Evolutionary conservation across 805 yeast genomes (phyloP).

Genomic region (Candida adriatica): DNA sequence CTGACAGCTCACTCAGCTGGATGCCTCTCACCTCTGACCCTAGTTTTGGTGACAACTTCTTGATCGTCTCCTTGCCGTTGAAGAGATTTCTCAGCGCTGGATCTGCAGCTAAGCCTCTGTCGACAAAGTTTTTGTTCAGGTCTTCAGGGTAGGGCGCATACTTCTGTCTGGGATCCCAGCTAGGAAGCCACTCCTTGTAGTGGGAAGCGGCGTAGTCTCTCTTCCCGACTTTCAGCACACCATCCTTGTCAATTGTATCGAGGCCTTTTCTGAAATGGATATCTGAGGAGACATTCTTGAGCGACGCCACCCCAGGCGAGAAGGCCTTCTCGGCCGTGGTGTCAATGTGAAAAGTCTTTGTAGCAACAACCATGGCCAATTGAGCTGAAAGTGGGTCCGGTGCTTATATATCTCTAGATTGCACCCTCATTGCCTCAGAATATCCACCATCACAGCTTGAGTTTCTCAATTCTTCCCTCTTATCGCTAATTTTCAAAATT

Average conservation of each 20-base stretch:
- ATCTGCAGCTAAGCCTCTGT: constrained; percentile 59
- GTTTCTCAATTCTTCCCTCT: no score
- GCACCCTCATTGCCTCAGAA: no score
- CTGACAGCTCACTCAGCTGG: constrained; percentile 48
- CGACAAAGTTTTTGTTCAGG: constrained; percentile 39
- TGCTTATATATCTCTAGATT: no score
- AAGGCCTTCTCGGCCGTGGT: not conserved
- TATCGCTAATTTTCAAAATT: no score
- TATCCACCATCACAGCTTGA: no score
- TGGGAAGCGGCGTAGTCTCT: constrained; percentile 28
- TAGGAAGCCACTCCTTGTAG: constrained; percentile 56
- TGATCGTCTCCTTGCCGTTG: constrained; percentile 24
- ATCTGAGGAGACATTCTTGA: constrained; percentile 17
- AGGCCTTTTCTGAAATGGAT: constrained; percentile 44
- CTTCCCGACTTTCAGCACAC: constrained; percentile 38
- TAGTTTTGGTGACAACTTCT: constrained; percentile 57
- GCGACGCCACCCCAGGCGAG: constrained; percentile 5
- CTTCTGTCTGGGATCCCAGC: constrained; percentile 57
- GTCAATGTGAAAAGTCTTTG: constrained; percentile 1
- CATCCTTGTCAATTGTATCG: constrained; percentile 41
- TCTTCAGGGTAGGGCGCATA: constrained; percentile 41
- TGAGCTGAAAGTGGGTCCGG: no score
- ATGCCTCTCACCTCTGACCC: constrained; percentile 60
- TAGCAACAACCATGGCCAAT: no score
- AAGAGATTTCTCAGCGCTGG: constrained; percentile 45